phyloP scores from a whole-genome alignment of 2,329 filamentous ascomycete genomes.

The Ceratocystis alfenasii region DNA sequence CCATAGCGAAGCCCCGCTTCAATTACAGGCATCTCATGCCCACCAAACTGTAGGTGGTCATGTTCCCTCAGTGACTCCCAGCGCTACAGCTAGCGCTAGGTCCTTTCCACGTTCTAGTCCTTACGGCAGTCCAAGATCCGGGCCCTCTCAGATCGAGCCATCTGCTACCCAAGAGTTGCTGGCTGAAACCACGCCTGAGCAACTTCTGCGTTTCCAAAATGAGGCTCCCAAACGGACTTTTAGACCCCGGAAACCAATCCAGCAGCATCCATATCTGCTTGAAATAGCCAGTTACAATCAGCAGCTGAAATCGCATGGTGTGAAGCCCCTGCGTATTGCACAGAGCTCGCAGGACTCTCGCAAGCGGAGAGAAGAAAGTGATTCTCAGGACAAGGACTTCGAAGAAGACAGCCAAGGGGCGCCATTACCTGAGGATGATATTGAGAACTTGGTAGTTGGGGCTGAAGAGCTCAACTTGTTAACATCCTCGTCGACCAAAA shows the following conservation, averaged over 20 bases:
- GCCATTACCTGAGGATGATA: constrained; percentile 29
- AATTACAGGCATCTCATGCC: not conserved
- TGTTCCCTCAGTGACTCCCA: not conserved
- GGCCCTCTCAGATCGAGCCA: not conserved
- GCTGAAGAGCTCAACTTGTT: constrained; percentile 19
- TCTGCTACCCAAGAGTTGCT: not conserved
- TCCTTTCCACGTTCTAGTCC: not conserved
- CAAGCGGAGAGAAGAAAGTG: constrained; percentile 30
- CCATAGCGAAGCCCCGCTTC: not conserved
- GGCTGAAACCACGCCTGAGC: constrained; percentile 8
- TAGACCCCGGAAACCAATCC: constrained; percentile 49
- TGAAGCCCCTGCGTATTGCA: constrained; percentile 40
- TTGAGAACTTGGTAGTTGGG: constrained; percentile 24
- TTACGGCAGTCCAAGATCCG: not conserved
- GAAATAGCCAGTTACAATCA: constrained; percentile 45
- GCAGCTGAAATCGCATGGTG: constrained; percentile 42
- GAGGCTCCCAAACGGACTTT: constrained; percentile 33
- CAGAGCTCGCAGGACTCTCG: constrained; percentile 27
- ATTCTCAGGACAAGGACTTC: constrained; percentile 41
- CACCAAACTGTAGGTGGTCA: not conserved
- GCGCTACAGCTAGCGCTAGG: not conserved
- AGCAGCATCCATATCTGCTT: constrained; percentile 47
- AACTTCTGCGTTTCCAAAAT: constrained; percentile 11
- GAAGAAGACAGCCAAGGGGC: constrained; percentile 40
- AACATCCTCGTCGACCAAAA: constrained; percentile 15